phyloP scores from a whole-genome alignment of 257 asterid genomes.

The Nicotiana attenuata region DNA sequence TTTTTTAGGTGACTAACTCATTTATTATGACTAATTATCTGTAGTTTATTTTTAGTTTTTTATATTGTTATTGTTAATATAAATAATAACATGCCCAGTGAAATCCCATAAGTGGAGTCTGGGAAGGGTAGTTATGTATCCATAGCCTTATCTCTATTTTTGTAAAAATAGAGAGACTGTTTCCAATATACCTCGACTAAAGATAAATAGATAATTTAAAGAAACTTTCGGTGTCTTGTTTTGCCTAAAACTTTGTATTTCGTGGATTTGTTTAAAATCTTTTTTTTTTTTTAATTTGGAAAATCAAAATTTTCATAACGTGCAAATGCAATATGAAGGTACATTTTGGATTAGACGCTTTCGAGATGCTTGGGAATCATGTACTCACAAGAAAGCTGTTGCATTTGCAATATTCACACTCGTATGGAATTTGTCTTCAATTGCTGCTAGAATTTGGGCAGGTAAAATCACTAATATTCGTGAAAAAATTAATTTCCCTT shows the following conservation, averaged over 20 bases:
- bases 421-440: constrained; percentile 72
- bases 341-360: constrained; percentile 67
- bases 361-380: constrained; percentile 71
- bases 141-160: no score
- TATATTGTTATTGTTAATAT: not conserved
- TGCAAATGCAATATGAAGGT: constrained; percentile 34
- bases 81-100: no score
- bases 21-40: not conserved
- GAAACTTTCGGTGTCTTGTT: not conserved
- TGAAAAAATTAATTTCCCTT: not conserved
- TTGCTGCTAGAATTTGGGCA: constrained; percentile 77
- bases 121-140: no score
- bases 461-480: constrained; percentile 28
- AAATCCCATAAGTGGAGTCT: no score
- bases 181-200: no score
- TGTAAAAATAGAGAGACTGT: no score
- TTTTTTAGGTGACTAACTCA: not conserved
- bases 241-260: not conserved
- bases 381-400: constrained; percentile 79
- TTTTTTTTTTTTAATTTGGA: no score
- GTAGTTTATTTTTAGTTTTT: not conserved
- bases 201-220: no score
- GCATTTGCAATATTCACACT: constrained; percentile 72
- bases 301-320: no score
- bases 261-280: not conserved